Conservation (phyloP, 2,329 filamentous ascomycete genomes). For the Monosporascus sp. region DNA sequence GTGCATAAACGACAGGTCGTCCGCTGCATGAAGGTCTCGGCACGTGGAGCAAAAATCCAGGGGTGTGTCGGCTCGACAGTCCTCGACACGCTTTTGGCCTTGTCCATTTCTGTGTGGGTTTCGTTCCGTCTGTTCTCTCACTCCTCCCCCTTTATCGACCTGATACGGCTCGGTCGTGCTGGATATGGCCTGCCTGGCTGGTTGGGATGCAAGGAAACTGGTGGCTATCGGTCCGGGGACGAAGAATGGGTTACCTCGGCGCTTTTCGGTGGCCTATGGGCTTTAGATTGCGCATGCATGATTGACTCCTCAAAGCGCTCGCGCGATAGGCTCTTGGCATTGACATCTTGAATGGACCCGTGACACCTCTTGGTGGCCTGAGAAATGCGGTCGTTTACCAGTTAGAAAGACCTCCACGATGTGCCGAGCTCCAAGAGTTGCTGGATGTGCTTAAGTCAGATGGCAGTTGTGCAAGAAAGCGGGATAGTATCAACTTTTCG, state of each 20-base stretch:
- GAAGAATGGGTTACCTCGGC: neutral
- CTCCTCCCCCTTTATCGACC: neutral
- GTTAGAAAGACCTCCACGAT: neutral
- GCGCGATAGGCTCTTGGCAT: neutral
- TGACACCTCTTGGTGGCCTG: neutral
- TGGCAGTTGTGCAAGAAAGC: neutral
- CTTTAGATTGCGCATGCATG: neutral
- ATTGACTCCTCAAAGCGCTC: neutral
- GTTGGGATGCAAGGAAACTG: neutral
- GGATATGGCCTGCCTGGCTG: neutral
- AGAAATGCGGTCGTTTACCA: neutral
- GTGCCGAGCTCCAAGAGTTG: neutral
- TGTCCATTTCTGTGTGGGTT: no score
- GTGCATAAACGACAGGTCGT: neutral
- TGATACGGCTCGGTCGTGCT: neutral
- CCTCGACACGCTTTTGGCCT: no score
- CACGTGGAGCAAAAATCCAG: neutral
- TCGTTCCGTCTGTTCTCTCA: neutral
- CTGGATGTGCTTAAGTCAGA: neutral
- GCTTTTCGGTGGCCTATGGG: neutral
- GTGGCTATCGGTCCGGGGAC: neutral
- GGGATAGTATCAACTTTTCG: neutral
- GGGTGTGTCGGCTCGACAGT: neutral
- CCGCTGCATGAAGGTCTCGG: neutral
- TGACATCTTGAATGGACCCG: neutral